Base-by-base conservation (phyloP, 2,329 filamentous ascomycete genomes). In the Phoma sp. region DNA sequence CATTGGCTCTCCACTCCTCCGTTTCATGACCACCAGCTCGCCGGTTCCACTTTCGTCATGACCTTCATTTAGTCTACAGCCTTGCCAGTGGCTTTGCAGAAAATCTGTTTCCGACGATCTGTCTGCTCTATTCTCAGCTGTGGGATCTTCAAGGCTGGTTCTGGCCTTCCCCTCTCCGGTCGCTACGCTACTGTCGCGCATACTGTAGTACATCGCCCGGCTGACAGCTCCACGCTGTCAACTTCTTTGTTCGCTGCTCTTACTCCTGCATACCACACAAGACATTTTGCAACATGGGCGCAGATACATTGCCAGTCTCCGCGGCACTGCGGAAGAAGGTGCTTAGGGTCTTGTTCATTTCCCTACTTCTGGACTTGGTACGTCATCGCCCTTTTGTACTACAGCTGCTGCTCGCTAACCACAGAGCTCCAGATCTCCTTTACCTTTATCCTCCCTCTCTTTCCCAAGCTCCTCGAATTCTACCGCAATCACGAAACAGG, bases 361-460 rank as follows among this genome's bases (percentile, higher is more conserved):
- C 93, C 48, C 82, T 98, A 36, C 82, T 98, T 13, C 82, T 98
- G 10, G 93, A 98, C 75, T 77, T 98, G 77, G 93, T 97, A 83
- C 62, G 84, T 70, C 64, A 61, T 61, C 42, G 11, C n/a, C 24
- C 46, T 29, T 43, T 44, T 23, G 38, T 73, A 27, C 39, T 13
- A 58, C 44, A 54, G 22, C 47, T 30, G 38, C 10, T 29, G 32
- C 52, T 42, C 32, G 52, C 57, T 62, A 41, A 64, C 53, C 42
- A 52, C 42, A 10, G 4, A 4, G 27, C 37, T 33, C n/a, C 60
- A 97, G 93, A 91, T 98, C 69, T 97, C 93, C 51, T 99, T 99
- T 75, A 99, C 95, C 27, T 97, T 99, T 73, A 98, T 98, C 72
- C 88, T 99, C 7, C 95, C 95, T 0, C 86, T 99, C 32, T 99